Percentiles rank a stretch among this genome's conserved stretches.
Conservation (phyloP, 1,284 basidiomycete genomes). For the Anthracocystis walkeri region DNA sequence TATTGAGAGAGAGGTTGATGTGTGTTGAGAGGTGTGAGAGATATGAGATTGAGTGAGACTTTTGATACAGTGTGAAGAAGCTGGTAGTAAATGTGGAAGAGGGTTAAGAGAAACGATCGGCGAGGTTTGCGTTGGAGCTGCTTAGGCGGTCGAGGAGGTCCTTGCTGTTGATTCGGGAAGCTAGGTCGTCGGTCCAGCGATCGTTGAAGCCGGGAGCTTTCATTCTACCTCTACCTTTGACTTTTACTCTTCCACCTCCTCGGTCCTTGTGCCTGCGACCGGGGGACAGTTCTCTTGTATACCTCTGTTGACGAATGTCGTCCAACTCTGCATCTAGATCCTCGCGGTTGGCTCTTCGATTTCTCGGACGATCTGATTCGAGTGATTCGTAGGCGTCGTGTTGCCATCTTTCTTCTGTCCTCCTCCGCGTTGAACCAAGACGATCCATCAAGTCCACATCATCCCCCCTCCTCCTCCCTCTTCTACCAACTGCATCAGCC, state of each 20-base stretch:
- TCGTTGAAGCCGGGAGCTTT: slow-evolving; percentile 43
- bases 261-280: slow-evolving; percentile 4
- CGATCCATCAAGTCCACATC: slow-evolving; percentile 35
- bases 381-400: slow-evolving; percentile 34
- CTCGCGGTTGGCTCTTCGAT: slow-evolving; percentile 14
- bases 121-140: slow-evolving; percentile 7
- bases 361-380: background rate
- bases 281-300: slow-evolving; percentile 49
- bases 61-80: background rate
- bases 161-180: background rate
- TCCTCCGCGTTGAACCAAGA: background rate
- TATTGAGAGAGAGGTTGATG: background rate
- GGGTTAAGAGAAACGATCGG: slow-evolving; percentile 32
- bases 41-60: background rate
- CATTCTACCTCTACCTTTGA: slow-evolving; percentile 49
- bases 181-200: slow-evolving; percentile 12
- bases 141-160: slow-evolving; percentile 20
- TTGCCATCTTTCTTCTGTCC: slow-evolving; percentile 1
- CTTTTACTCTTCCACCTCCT: slow-evolving; percentile 19
- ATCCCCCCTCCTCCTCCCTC: slow-evolving; percentile 6
- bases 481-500: slow-evolving; percentile 24
- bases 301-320: slow-evolving; percentile 11
- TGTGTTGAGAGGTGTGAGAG: background rate
- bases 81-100: no score
- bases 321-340: slow-evolving; percentile 27